Base-by-base conservation (phyloP, 1,284 basidiomycete genomes). In the Cutaneotrichosporon sp. region DNA sequence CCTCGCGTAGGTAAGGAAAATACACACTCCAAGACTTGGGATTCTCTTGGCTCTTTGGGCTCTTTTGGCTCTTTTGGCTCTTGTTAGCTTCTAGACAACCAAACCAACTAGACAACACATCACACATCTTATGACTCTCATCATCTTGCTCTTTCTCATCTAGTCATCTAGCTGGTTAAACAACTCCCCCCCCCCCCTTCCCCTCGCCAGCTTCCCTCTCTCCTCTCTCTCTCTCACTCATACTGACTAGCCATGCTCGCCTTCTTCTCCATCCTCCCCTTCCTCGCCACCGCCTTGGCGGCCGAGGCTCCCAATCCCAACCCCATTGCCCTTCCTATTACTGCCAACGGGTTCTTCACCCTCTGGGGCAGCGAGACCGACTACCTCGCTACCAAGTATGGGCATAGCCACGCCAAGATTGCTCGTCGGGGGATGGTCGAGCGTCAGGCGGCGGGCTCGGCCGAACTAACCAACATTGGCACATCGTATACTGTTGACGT, bases 401-500 rank as follows among this genome's bases (percentile, higher is more conserved):
- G 55, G 21, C 5, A 21, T 21, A 21, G 22, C 18, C 38, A 46
- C 38, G 22, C 55, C 22, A 18, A 3, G 18, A 38, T 42, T 22
- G 55, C 5, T 4, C 22, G 36, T 21, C 55, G 38, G 21, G 55
- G 38, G 38, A 40, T 56, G 51, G 51, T 53, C 38, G 55, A 56
- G 36, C 36, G 22, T 26, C 55, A 40, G 36, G 55, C 36, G 11
- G 21, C 32, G 26, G 55, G 36, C 26, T 30, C 36, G 36, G 55
- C 55, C n/a, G 22, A 26, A 64, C 66, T 75, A 4, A 75, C 71
- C 32, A 69, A 72, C 30, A 67, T 73, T 8, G 76, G 77, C 56
- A 73, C 72, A n/a, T 71, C 71, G 26, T 78, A 77, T 58, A 71
- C 73, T 22, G 76, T 73, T 10, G 60, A 66, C 14, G 71, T 77